Evolutionary conservation across 352 stramenopile species (phyloP).

Genomic region (Globisporangium megalacanthum): DNA sequence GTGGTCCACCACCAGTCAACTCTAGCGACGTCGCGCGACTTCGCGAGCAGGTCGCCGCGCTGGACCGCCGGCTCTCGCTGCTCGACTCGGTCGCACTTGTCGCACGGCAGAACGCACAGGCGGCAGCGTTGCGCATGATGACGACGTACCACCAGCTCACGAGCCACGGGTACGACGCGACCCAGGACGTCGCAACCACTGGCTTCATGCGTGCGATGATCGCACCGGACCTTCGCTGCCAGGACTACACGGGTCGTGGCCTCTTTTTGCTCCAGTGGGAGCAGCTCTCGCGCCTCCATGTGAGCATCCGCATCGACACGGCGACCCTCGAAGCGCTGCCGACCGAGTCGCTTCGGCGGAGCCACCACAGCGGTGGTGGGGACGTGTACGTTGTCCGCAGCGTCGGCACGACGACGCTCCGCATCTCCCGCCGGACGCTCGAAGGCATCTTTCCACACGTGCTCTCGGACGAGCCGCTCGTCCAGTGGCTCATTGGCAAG

Average conservation of each 20-base stretch:
- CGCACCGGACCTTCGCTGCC: slow-evolving; percentile 21
- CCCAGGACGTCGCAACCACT: slow-evolving; percentile 1
- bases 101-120: slow-evolving; percentile 22
- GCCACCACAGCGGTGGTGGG: slow-evolving; percentile 3
- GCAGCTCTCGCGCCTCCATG: slow-evolving; percentile 27
- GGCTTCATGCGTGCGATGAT: slow-evolving; percentile 24
- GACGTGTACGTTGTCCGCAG: slow-evolving; percentile 31
- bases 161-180: slow-evolving; percentile 15
- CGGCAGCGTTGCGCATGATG: slow-evolving; percentile 22
- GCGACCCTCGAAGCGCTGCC: slow-evolving; percentile 16
- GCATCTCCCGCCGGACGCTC: slow-evolving; percentile 36
- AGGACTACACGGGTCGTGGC: slow-evolving; percentile 25
- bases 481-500: slow-evolving; percentile 39
- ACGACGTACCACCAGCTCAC: slow-evolving; percentile 32
- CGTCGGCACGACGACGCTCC: slow-evolving; percentile 22
- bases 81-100: slow-evolving; percentile 21
- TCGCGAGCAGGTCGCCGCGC: slow-evolving; percentile 9
- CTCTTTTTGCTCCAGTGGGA: slow-evolving; percentile 45
- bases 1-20: too few species aligned
- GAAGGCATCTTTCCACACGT: slow-evolving; percentile 42
- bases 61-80: slow-evolving; percentile 18
- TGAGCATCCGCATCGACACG: slow-evolving; percentile 16
- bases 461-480: slow-evolving; percentile 31
- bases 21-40: slow-evolving; percentile 14
- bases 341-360: slow-evolving; percentile 18